Evolutionary conservation across 129 eudicot genomes (phyloP), one percentile per base, ranked within the genome.

Genomic region (Heracleum sosnowskyi): DNA sequence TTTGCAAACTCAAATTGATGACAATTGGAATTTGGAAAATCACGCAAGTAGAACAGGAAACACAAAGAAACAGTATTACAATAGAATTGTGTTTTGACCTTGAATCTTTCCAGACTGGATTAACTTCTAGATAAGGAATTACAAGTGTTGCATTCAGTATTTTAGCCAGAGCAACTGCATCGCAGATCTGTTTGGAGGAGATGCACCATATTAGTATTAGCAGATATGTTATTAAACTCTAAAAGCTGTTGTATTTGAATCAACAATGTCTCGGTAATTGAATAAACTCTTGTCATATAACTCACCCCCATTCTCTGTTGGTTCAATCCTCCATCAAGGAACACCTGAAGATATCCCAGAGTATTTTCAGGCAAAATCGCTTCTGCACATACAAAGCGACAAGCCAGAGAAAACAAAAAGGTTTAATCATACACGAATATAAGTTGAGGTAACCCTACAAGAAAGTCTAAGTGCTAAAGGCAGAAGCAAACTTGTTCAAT

Each of bases 261-360:
- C 42, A 69, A 69, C 40, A 34, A 34, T 69, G 44, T 69, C 45
- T 69, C 33, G 3, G 33, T 26, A 60, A 60, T 10, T 60, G 17
- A 28, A 26, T 12, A 74, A 44, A 60, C 22, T 41, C 60, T 73
- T 4, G 7, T 16, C 15, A 29, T 4, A 33, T 34, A 33, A 86
- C 92, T 22, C 86, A 95, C 99, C 86, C 99, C 99, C 99, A 95
- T 91, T 73, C 97, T 87, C 82, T 95, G 99, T 86, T 95, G 99
- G 86, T 95, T 95, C 85, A 95, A 82, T 45, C 99, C 99, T 62
- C 97, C 99, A 85, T 95, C 99, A 82, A 95, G 99, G 76, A 95
- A 95, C 82, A 95, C 93, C 79, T 95, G 99, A 69, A 95, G 84
- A 84, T 95, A 95, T 53, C 99, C 96, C 74, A 85, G 77, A 77